Evolutionary conservation across 495 filamentous ascomycete species (phyloP), one percentile per base, ranked within the genome.

Genomic region (Tuber magnatum): DNA sequence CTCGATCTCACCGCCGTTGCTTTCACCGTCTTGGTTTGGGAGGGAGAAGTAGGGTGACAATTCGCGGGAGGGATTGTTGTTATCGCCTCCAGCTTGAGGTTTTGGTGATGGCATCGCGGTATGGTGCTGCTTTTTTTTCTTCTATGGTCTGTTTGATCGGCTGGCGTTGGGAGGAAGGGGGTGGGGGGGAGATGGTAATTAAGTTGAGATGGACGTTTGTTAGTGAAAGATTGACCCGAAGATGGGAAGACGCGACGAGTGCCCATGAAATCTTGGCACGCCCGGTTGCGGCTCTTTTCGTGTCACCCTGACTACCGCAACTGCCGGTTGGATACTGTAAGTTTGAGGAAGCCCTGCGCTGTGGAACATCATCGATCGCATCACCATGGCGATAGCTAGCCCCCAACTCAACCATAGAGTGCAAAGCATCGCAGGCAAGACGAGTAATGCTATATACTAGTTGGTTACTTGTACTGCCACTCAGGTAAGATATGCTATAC

Each of bases 11-110:
- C 38, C 38, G 24, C 78, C 41, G n/a, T 48, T 35, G 42, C 73
- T 79, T 28, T 71, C 75, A n/a, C 77, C 77, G 16, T 79, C 76
- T 73, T 79, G 76, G 69, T 79, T 79, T 40, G 77, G 76, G 72
- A 79, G 73, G 12, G 73, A 79, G 73, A 79, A 75, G 70, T 75
- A 79, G 12, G 77, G 76, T n/a, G 77, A 75, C 42, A 42, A 38
- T 46, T 75, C 77, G 12, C 73, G 73, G 61, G 76, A 22, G 51
- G 71, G 70, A 42, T 14, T 20, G 0, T 61, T 38, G 56, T 39
- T 65, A 46, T 35, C 32, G 14, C 28, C 56, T 35, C 14, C 16
- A 3, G 56, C 32, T 32, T 65, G 28, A 35, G 56, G 56, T 28
- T 35, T 32, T 65, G 56, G 28, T 32, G 56, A 65, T 32, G 28